A percentile compares a stretch with the other conserved stretches of the same genome.
Evolutionary conservation across 108 stramenopile genomes (phyloP).

Genomic region (Pseudonitzschia multistriata): DNA sequence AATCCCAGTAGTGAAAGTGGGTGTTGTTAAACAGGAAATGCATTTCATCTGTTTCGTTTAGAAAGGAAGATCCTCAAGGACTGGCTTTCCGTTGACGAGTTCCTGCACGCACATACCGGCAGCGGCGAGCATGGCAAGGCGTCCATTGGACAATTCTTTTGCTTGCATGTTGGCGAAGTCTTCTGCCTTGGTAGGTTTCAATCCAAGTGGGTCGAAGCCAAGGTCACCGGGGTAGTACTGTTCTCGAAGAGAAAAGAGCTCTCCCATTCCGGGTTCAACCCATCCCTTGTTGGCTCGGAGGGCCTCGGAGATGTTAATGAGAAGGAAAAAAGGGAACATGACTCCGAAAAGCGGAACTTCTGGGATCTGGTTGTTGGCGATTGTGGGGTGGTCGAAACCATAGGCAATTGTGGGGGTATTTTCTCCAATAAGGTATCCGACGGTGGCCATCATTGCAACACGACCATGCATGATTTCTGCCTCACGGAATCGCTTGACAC

Average conservation of each 20-base stretch:
- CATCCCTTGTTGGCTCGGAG: slow-evolving; percentile 34
- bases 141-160: slow-evolving; percentile 82
- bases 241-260: slow-evolving; percentile 49
- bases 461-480: slow-evolving; percentile 72
- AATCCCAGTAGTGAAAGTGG: not conserved
- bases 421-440: slow-evolving; percentile 49
- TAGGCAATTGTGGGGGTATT: slow-evolving; percentile 54
- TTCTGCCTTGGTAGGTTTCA: slow-evolving; percentile 52
- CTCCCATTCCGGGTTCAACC: slow-evolving; percentile 41
- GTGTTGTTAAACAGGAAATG: not conserved
- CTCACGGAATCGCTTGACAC: slow-evolving; percentile 57
- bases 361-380: slow-evolving; percentile 71
- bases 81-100: slow-evolving; percentile 59
- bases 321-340: slow-evolving; percentile 49
- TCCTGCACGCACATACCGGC: slow-evolving; percentile 80
- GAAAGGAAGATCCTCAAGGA: slow-evolving; percentile 12
- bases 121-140: slow-evolving; percentile 70
- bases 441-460: slow-evolving; percentile 68
- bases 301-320: slow-evolving; percentile 42
- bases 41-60: not conserved
- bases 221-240: slow-evolving; percentile 53
- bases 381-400: slow-evolving; percentile 51
- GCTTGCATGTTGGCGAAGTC: slow-evolving; percentile 57
- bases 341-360: slow-evolving; percentile 43
- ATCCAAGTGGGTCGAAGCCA: slow-evolving; percentile 73